These are phyloP conservation scores for Oxyria digyna DNA, from an alignment of 148 eudicot genomes.

Conservation along the genomic window DNA sequence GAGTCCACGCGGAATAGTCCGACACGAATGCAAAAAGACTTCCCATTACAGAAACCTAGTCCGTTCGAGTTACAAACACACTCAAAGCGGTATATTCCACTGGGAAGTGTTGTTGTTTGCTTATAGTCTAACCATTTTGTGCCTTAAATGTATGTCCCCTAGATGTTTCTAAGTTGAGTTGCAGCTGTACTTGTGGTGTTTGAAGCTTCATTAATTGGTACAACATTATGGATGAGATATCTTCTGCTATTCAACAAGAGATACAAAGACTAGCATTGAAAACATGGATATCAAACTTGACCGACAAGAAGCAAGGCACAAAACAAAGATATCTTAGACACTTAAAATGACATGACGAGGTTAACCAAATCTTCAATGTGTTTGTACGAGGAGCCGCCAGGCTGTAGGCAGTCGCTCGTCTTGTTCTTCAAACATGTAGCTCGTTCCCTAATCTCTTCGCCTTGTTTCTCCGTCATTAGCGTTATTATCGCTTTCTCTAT, in stretches of 20 bases:
- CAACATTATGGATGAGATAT: not conserved
- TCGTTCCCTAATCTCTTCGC: not conserved
- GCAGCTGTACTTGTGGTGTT: too few relatives aligned
- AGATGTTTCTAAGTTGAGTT: too few relatives aligned
- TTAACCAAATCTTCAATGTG: not conserved
- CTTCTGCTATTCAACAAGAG: not conserved
- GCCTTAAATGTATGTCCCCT: not conserved
- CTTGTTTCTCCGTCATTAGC: not conserved
- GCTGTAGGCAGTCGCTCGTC: not conserved
- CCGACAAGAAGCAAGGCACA: not conserved
- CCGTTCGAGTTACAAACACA: too few relatives aligned
- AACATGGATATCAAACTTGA: not conserved
- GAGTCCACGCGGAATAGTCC: too few relatives aligned
- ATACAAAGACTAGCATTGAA: not conserved
- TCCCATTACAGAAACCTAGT: too few relatives aligned
- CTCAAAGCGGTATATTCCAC: too few relatives aligned
- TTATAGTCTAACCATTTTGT: too few relatives aligned
- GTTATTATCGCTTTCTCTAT: not conserved
- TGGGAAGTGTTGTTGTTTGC: too few relatives aligned
- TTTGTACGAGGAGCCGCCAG: not conserved
- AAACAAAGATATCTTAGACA: not conserved
- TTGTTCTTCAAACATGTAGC: not conserved
- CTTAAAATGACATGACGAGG: slow-evolving; percentile 3
- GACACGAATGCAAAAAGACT: too few relatives aligned
- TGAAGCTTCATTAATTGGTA: not conserved